phyloP scores from a whole-genome alignment of 2,329 filamentous ascomycete species.

The Fusarium illudens region DNA sequence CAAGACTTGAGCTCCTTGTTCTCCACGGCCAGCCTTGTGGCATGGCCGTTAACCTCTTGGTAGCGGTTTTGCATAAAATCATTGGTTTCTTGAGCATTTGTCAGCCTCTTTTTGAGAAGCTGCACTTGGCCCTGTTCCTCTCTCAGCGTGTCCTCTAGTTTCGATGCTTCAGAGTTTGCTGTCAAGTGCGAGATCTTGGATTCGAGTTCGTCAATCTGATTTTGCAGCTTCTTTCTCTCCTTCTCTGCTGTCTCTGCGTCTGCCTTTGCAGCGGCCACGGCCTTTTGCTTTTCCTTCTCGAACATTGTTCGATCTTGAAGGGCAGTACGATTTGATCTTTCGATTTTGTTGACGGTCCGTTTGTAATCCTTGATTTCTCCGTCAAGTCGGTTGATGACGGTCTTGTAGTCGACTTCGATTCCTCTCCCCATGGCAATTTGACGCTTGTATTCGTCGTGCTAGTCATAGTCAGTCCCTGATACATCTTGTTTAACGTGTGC shows the following conservation, averaged over 20 bases:
- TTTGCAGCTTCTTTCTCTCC: constrained; percentile 50
- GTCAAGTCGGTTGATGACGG: constrained; percentile 55
- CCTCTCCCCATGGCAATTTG: constrained; percentile 36
- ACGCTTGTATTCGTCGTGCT: constrained; percentile 46
- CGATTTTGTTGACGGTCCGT: constrained; percentile 54
- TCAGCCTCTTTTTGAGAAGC: constrained; percentile 52
- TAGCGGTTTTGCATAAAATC: constrained; percentile 68
- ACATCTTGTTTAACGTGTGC: not conserved
- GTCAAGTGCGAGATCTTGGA: constrained; percentile 44
- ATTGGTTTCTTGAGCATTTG: constrained; percentile 56
- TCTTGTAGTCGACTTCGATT: constrained; percentile 49
- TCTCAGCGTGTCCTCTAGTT: constrained; percentile 47
- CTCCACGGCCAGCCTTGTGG: constrained; percentile 55
- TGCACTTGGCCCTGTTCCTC: constrained; percentile 50
- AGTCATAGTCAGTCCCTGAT: constrained; percentile 24
- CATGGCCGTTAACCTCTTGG: constrained; percentile 63
- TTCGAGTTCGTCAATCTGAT: constrained; percentile 51
- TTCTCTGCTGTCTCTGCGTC: constrained; percentile 40
- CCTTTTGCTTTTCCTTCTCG: constrained; percentile 56
- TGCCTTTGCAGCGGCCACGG: constrained; percentile 44
- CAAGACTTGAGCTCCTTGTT: constrained; percentile 56
- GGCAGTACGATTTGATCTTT: constrained; percentile 58
- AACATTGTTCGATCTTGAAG: constrained; percentile 60
- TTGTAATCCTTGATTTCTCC: constrained; percentile 56
- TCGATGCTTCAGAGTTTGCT: constrained; percentile 29